These are phyloP conservation scores for Xylaria sp. DNA, from an alignment of 2,329 filamentous ascomycete genomes.

Conservation along the genomic window DNA sequence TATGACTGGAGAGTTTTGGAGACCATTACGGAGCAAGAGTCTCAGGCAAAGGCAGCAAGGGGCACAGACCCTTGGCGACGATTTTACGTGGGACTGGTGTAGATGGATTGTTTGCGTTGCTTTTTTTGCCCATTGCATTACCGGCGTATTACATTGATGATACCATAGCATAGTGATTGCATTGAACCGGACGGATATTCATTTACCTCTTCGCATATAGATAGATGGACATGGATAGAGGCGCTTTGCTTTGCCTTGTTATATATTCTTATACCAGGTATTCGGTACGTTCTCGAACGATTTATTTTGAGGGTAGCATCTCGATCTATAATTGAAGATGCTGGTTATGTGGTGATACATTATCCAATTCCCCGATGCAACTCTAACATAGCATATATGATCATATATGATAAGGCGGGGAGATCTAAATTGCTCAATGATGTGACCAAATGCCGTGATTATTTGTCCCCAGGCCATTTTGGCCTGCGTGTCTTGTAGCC, in stretches of 20 bases:
- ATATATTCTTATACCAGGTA: too few relatives aligned
- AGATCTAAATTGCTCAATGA: too few relatives aligned
- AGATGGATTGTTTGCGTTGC: conserved; percentile 15
- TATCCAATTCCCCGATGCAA: too few relatives aligned
- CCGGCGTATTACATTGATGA: conserved; percentile 13
- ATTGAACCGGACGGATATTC: background rate
- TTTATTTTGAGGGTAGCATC: too few relatives aligned
- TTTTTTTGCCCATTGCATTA: background rate
- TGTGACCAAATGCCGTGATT: too few relatives aligned
- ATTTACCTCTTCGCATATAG: background rate
- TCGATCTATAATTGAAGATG: too few relatives aligned
- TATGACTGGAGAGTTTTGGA: conserved; percentile 56
- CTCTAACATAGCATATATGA: too few relatives aligned
- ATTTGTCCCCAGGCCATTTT: too few relatives aligned
- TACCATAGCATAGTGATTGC: conserved; percentile 14
- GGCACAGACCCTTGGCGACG: conserved; percentile 50
- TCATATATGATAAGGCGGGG: too few relatives aligned
- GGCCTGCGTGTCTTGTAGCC: too few relatives aligned
- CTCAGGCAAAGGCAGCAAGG: conserved; percentile 42
- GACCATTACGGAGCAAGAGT: conserved; percentile 49
- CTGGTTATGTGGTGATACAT: too few relatives aligned
- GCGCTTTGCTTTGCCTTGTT: background rate
- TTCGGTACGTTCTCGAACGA: too few relatives aligned
- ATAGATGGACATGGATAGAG: background rate
- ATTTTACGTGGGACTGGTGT: conserved; percentile 52